phyloP scores from a whole-genome alignment of 169 alveolate genomes.

The Blepharisma undulans region DNA sequence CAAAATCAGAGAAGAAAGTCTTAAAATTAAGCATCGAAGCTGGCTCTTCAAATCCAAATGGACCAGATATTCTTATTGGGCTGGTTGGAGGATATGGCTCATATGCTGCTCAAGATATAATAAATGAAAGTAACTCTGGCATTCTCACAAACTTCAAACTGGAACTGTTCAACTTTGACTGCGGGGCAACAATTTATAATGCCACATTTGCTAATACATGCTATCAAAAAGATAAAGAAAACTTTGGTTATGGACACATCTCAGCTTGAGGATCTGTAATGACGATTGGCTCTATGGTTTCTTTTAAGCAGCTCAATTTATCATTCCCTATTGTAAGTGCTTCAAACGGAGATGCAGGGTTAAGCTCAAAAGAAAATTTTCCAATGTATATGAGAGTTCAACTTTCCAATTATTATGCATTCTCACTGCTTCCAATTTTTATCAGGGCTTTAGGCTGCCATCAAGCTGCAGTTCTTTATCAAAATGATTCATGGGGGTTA shows the following conservation, averaged over 20 bases:
- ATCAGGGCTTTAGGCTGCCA: constrained; percentile 1
- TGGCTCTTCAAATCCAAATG: background rate
- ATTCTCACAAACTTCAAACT: background rate
- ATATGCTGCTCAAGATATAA: background rate
- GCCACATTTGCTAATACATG: background rate
- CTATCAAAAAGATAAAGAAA: background rate
- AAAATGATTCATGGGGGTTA: background rate
- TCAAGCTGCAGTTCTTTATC: background rate
- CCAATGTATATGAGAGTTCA: background rate
- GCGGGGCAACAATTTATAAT: background rate
- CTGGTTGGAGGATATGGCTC: background rate
- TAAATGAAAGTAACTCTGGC: background rate
- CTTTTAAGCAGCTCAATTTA: background rate
- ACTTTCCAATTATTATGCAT: background rate
- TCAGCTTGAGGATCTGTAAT: background rate
- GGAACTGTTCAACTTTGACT: background rate
- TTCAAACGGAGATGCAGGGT: background rate
- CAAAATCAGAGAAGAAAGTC: background rate
- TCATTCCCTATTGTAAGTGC: background rate
- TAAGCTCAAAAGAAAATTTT: background rate
- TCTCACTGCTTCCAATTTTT: background rate
- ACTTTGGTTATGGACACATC: background rate
- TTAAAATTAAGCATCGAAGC: background rate
- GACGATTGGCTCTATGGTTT: background rate
- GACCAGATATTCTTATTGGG: background rate